Evolutionary conservation across 2,329 filamentous ascomycete genomes (phyloP), one percentile per base, ranked within the genome.

Genomic region (Rasamsonia emersonii): DNA sequence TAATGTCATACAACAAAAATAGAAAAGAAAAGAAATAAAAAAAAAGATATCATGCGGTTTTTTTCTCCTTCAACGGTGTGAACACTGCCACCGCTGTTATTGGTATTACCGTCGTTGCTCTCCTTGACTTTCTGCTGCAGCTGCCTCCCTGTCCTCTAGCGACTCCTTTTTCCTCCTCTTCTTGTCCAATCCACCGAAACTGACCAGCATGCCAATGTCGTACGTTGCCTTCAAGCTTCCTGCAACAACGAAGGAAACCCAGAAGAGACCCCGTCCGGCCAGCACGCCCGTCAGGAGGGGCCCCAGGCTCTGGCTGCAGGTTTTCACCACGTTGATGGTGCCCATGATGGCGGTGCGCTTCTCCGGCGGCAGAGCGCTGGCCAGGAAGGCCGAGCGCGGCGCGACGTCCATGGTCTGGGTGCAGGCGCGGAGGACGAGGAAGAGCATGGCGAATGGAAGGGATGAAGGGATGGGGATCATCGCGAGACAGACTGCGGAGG

Each of bases 271-370:
- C 2, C 60, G 58, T 1, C 67, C 66, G 0, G 75, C 75, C 26
- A 85, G 47, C 0, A 75, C 46, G n/a, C 81, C 82, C 0, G 79
- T 82, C 11, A 80, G 59, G 0, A 75, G 51, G 0, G 79, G 77
- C 0, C 79, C 80, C 1, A 73, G 47, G 36, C 72, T 78, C 50
- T 79, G 72, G 4, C 70, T 66, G 4, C 68, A 61, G 0, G 79
- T 85, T 56, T 82, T 83, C 17, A 79, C 71, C 1, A 80, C 73
- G 40, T 83, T 84, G 3, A 82, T 65, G 0, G 77, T 61, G 0
- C 81, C 82, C 72, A 86, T 78, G 8, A 83, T 72, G 0, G 78
- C 77, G 0, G 81, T 86, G 1, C 82, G 69, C 53, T 86, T 80
- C 2, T 67, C 61, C 0, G 79, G 69, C 7, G 73, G 67, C 3